Evolutionary conservation across 352 stramenopile species (phyloP), one percentile per base, ranked within the genome.

Genomic region (Phytophthora litchii): DNA sequence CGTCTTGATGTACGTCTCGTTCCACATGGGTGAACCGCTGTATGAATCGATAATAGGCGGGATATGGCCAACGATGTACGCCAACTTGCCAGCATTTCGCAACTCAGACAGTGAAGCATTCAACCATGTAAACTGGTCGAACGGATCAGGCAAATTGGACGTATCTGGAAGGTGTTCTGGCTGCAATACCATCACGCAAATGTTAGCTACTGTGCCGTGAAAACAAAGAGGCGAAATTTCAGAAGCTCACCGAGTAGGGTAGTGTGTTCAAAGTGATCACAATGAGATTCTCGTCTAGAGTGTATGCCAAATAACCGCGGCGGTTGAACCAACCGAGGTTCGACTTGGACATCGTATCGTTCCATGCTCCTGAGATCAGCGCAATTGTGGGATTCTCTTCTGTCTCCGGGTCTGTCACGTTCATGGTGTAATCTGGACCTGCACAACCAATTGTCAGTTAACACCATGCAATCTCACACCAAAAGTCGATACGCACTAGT

Each of bases 41-140:
- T 90, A 96, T 48, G 86, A 95, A 50, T 94, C 91, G 19, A 98
- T 80, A 36, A 95, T 80, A 5, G 93, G 93, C 10, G 91, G 78
- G 53, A 98, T 96, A 58, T 98, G 93, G 10, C 91, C 91, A 25
- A 89, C 75, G 38, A 98, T 91, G 54, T 92, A 96, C 13, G 88
- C 89, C 21, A 81, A 76, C 40, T 83, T 81, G 12, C 74, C 66
- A 11, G 53, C 49, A 16, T 60, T 41, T 6, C 64, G 60, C 21
- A 92, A 67, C 4, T 74, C 50, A 7, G 57, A 45, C n/a, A 98
- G 62, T 27, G 86, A 89, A 16, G 67, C 59, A 51, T 91, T 85
- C 17, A 98, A 71, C 93, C 93, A 98, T 20, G 51, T 54, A 51
- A 98, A 97, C 61, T 98, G 93, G 5, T 63, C 70, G 14, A 97